Conservation (phyloP, 1,139 yeast species). For the Yamadazyma taylorii region DNA sequence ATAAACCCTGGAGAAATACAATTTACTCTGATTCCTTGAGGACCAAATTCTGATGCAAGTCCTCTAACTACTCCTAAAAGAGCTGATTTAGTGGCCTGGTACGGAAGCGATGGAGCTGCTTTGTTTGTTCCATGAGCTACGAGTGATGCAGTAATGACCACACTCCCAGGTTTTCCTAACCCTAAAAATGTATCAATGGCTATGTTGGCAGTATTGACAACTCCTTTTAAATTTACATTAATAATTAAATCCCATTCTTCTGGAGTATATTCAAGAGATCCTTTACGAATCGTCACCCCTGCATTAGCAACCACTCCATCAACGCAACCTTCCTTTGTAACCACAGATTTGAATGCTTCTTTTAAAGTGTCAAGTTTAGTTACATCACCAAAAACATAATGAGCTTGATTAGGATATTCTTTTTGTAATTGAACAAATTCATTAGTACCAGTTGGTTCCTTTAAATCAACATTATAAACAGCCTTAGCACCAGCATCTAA, state of each 20-base stretch:
- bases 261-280: constrained; percentile 47
- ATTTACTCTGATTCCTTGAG: constrained; percentile 50
- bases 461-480: constrained; percentile 11
- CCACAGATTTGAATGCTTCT: constrained; percentile 52
- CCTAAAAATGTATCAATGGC: constrained; percentile 22
- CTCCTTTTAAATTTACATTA: constrained; percentile 55
- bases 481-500: constrained; percentile 13
- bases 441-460: constrained; percentile 10
- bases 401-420: constrained; percentile 10
- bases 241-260: constrained; percentile 53
- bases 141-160: constrained; percentile 60
- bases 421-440: constrained; percentile 11
- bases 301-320: constrained; percentile 87
- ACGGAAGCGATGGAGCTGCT: constrained; percentile 36
- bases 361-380: constrained; percentile 28
- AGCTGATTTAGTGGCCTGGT: constrained; percentile 59
- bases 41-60: constrained; percentile 52
- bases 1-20: constrained; percentile 57
- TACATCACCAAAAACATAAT: constrained; percentile 11
- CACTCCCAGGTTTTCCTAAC: constrained; percentile 48
- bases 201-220: constrained; percentile 54
- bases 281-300: constrained; percentile 78
- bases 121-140: constrained; percentile 57
- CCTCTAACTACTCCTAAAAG: constrained; percentile 51
- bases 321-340: constrained; percentile 62